These are phyloP conservation scores for Torulaspora maleeae DNA, from an alignment of 805 yeast genomes.

Conservation along the genomic window DNA sequence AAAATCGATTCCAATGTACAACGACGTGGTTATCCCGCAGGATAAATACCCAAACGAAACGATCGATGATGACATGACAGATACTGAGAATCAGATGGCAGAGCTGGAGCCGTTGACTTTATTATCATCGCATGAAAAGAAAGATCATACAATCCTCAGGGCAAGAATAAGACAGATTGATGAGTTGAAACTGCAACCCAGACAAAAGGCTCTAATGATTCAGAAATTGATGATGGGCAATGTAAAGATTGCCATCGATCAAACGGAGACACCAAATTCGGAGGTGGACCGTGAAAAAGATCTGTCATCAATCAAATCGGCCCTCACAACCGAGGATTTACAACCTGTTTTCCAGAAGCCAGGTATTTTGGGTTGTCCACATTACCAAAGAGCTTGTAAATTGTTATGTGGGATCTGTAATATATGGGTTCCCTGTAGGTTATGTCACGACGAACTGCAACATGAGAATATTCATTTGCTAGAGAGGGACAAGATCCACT, in stretches of 20 bases:
- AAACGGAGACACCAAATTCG: constrained; percentile 17
- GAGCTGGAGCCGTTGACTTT: constrained; percentile 10
- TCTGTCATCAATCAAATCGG: constrained; percentile 32
- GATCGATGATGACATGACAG: background rate
- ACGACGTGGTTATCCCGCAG: constrained; percentile 49
- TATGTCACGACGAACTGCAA: constrained; percentile 72
- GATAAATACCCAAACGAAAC: constrained; percentile 31
- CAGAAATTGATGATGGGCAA: constrained; percentile 69
- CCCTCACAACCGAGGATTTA: constrained; percentile 41
- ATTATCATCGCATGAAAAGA: constrained; percentile 12
- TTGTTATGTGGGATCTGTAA: constrained; percentile 72
- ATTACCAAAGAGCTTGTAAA: constrained; percentile 80
- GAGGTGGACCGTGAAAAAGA: constrained; percentile 35
- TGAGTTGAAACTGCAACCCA: constrained; percentile 14
- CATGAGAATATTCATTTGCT: constrained; percentile 46
- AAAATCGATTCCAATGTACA: constrained; percentile 45
- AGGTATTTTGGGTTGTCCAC: constrained; percentile 66
- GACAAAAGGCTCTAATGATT: constrained; percentile 37
- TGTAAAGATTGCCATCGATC: constrained; percentile 29
- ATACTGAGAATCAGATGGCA: background rate
- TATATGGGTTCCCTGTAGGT: constrained; percentile 74
- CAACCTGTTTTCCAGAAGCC: constrained; percentile 47
- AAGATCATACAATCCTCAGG: constrained; percentile 16
- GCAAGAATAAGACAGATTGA: constrained; percentile 18
- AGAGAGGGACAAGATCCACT: constrained; percentile 53